Base-by-base conservation (phyloP, 768 basidiomycete genomes). In the Mycena sanguinolenta region DNA sequence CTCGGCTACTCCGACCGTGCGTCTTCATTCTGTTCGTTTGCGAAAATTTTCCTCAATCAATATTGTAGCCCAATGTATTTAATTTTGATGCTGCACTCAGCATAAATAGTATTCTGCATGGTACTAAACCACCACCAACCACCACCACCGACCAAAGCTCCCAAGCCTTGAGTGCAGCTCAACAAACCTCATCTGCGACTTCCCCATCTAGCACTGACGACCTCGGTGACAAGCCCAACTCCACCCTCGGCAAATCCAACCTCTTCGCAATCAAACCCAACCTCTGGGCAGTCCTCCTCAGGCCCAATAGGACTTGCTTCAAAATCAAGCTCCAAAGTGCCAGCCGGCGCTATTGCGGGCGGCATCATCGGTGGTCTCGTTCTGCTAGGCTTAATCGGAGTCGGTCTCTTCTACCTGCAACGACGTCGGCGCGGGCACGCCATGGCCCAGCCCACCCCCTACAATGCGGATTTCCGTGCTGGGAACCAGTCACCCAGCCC, bases 291-390 rank as follows among this genome's bases (percentile, higher is more conserved):
- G 10, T 17, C 32, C 44, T 17, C 63, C 27, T 57, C 46, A 7
- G 27, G 25, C 21, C 38, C 52, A 58, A 17, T 60, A 53, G 49
- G 42, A 46, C 63, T 38, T 13, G 54, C 68, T n/a, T 23, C 57
- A 46, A 62, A 61, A 53, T 64, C 55, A 25, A 55, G 46, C 21
- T 64, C 59, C 19, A 4, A 34, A 34, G 64, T 58, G 19, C 78
- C 82, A 63, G 79, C 79, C 0, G 87, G 85, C 2, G 82, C 84
- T 27, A 85, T 89, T 30, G 83, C 83, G 13, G 89, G 88, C 36
- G 87, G 86, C 21, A 80, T 81, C n/a, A 77, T 86, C 27, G 86
- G 81, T 5, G 86, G 79, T 12, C 53, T 87, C 4, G 69, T 84
- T 2, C 76, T 79, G 10, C 63, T 84, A 17, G 79, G 72, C 3